Evolutionary conservation across 768 basidiomycete species (phyloP).

Genomic region (Symmetrospora coprosmae): DNA sequence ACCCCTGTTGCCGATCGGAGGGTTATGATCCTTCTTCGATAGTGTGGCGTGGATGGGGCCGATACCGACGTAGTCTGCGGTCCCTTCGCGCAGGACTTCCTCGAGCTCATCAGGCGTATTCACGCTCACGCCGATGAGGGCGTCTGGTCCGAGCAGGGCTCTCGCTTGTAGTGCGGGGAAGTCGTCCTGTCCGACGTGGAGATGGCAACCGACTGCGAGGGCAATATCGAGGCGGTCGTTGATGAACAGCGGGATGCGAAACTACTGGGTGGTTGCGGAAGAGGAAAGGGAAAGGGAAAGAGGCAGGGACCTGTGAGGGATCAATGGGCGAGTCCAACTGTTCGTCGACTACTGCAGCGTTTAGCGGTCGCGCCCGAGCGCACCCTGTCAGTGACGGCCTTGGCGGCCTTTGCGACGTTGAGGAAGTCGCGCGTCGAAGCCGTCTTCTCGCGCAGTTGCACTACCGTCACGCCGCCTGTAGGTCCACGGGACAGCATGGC

Average conservation of each 20-base stretch:
- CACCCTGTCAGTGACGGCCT: conserved; percentile 53
- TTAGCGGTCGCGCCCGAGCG: too few species aligned
- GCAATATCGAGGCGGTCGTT: conserved; percentile 71
- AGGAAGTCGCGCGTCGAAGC: conserved; percentile 74
- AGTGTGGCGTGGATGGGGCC: conserved; percentile 68
- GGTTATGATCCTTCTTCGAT: conserved; percentile 58
- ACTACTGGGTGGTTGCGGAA: conserved; percentile 33
- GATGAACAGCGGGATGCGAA: conserved; percentile 69
- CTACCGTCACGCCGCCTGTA: conserved; percentile 68
- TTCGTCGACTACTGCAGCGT: background rate
- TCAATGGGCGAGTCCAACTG: background rate
- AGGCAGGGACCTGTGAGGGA: background rate
- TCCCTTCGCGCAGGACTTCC: conserved; percentile 47
- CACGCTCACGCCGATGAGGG: conserved; percentile 70
- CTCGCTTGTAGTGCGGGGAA: conserved; percentile 50
- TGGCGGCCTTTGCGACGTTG: conserved; percentile 54
- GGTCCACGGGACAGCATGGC: too few species aligned
- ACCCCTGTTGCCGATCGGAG: conserved; percentile 57
- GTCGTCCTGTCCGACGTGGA: conserved; percentile 66
- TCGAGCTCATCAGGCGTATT: conserved; percentile 53
- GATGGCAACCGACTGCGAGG: conserved; percentile 55
- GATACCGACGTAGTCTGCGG: conserved; percentile 74
- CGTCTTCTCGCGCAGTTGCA: conserved; percentile 78
- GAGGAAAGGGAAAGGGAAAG: background rate
- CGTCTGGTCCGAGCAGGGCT: conserved; percentile 50